These are phyloP conservation scores for Quercus cerris DNA, from an alignment of 306 rosid species.

Conservation along the genomic window DNA sequence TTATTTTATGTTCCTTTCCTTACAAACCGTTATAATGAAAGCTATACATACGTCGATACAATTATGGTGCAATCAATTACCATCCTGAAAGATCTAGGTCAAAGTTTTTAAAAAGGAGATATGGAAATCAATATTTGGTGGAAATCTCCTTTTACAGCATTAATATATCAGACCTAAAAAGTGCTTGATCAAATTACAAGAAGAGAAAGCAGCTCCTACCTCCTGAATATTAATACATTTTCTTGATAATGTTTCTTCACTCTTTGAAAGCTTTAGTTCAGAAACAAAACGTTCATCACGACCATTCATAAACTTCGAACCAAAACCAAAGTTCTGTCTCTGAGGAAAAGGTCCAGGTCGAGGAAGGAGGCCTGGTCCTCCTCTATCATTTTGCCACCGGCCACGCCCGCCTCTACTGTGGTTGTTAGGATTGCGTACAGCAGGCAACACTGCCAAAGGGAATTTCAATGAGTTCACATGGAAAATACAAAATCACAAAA, in stretches of 20 bases:
- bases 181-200: too few species aligned
- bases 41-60: background rate
- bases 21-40: background rate
- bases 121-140: background rate
- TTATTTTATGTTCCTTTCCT: background rate
- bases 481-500: background rate
- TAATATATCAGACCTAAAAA: background rate
- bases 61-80: background rate
- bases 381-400: conserved; percentile 76
- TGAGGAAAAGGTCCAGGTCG: conserved; percentile 90
- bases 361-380: conserved; percentile 85
- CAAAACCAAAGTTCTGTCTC: conserved; percentile 69
- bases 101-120: background rate
- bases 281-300: conserved; percentile 85
- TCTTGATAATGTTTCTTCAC: conserved; percentile 62
- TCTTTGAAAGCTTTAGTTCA: conserved; percentile 79
- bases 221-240: conserved; percentile 59
- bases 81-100: background rate
- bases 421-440: conserved; percentile 28
- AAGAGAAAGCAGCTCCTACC: conserved; percentile 20
- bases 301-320: conserved; percentile 62
- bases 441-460: conserved; percentile 40
- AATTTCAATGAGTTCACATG: background rate
- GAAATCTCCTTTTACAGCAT: background rate
- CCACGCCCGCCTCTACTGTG: conserved; percentile 58